Conservation (phyloP, 208 protist genomes). For the Crithidia thermophila region DNA sequence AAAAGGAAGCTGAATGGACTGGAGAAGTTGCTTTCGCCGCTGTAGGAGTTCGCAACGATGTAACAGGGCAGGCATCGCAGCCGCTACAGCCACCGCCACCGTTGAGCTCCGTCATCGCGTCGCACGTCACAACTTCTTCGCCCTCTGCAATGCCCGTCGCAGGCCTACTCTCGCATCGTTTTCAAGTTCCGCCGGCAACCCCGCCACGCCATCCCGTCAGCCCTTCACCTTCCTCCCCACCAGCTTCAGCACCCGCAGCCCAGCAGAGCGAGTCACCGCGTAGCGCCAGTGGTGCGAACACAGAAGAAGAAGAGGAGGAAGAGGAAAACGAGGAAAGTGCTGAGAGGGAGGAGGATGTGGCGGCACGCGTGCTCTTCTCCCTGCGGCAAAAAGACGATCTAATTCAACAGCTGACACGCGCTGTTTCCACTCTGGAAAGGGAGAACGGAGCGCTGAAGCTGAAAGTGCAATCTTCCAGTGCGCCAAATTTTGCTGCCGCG, state of each 20-base stretch:
- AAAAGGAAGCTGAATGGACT: too few species aligned
- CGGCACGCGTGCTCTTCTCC: conserved; percentile 27
- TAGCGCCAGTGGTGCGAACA: background rate
- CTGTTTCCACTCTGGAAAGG: background rate
- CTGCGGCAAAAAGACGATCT: conserved; percentile 32
- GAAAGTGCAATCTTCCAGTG: too few species aligned
- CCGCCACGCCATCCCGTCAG: background rate
- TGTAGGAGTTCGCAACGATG: too few species aligned
- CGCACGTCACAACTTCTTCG: too few species aligned
- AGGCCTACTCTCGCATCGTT: too few species aligned
- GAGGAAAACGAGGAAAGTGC: conserved; percentile 9
- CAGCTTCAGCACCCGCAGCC: conserved; percentile 5
- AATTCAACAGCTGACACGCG: conserved; percentile 24
- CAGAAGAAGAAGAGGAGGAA: conserved; percentile 8
- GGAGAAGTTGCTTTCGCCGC: too few species aligned
- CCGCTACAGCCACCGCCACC: too few species aligned
- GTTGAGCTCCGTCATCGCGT: background rate
- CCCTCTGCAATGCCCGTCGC: too few species aligned
- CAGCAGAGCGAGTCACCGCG: background rate
- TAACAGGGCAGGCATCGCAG: too few species aligned
- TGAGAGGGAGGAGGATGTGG: conserved; percentile 20
- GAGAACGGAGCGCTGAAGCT: conserved; percentile 15
- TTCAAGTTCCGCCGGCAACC: conserved; percentile 5
- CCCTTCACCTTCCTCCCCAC: background rate
- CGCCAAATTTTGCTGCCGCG: too few species aligned